phyloP scores from a whole-genome alignment of 2,329 filamentous ascomycete species.

The Chaetomiaceae sp. region DNA sequence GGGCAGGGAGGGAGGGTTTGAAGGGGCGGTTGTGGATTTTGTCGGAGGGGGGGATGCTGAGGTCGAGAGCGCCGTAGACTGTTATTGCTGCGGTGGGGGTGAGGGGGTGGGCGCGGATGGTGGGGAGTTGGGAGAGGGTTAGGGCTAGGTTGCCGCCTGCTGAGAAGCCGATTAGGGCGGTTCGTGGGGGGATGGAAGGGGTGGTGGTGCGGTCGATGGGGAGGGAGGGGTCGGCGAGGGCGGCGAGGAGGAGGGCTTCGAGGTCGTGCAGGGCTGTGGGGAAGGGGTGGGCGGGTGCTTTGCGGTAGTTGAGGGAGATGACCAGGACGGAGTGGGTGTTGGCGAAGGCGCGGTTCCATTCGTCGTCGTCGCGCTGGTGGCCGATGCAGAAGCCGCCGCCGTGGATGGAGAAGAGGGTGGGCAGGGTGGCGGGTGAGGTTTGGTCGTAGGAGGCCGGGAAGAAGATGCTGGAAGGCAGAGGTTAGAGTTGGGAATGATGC shows the following conservation, averaged over 20 bases:
- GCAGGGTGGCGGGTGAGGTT: conserved; percentile 31
- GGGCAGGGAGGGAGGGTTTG: conserved; percentile 28
- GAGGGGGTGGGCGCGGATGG: conserved; percentile 28
- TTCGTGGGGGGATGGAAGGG: too few relatives aligned
- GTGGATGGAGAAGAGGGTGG: conserved; percentile 47
- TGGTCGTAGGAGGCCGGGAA: conserved; percentile 35
- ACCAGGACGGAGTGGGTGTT: conserved; percentile 39
- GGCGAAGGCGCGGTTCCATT: conserved; percentile 43
- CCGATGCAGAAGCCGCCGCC: conserved; percentile 47
- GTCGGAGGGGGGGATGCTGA: conserved; percentile 30
- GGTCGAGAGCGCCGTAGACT: conserved; percentile 43
- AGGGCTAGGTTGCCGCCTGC: conserved; percentile 48
- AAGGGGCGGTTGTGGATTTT: conserved; percentile 34
- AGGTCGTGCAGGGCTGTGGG: conserved; percentile 42
- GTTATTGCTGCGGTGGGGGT: conserved; percentile 34
- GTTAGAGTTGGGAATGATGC: not conserved
- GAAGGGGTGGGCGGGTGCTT: conserved; percentile 43
- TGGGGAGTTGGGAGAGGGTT: conserved; percentile 36
- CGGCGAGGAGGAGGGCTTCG: conserved; percentile 39
- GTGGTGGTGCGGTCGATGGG: conserved; percentile 41
- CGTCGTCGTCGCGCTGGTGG: conserved; percentile 40
- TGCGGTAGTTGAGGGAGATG: conserved; percentile 45
- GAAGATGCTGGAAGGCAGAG: conserved; percentile 33
- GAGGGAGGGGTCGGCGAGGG: conserved; percentile 41
- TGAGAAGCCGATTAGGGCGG: conserved; percentile 46